Evolutionary conservation across 306 rosid species (phyloP).

Genomic region (Fragaria iinumae): DNA sequence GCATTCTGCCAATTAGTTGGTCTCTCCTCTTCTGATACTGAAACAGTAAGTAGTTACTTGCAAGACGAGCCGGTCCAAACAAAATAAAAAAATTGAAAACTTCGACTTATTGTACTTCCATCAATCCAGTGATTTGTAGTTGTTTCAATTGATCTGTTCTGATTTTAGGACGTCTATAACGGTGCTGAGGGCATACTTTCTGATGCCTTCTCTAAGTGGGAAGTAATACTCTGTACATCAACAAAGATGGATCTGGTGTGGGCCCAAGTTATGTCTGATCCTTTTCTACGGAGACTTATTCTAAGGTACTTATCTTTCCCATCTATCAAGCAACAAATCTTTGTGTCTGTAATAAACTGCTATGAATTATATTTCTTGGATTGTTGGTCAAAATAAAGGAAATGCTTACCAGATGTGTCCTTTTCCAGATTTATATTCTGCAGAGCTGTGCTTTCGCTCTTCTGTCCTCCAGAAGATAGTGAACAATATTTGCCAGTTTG

Average conservation of each 20-base stretch:
- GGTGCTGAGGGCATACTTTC: slow-evolving; percentile 80
- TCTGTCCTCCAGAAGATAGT: slow-evolving; percentile 56
- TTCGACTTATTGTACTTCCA: neutral
- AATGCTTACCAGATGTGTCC: slow-evolving; percentile 19
- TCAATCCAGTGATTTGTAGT: slow-evolving; percentile 15
- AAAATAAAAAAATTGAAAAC: neutral
- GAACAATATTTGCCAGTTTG: slow-evolving; percentile 70
- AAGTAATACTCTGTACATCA: slow-evolving; percentile 72
- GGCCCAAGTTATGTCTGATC: slow-evolving; percentile 88
- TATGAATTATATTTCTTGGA: slow-evolving; percentile 4
- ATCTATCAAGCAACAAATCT: neutral
- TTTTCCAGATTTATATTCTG: slow-evolving; percentile 90
- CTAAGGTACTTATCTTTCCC: slow-evolving; percentile 54
- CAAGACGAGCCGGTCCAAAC: neutral
- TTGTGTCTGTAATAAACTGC: neutral
- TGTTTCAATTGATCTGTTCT: slow-evolving; percentile 30
- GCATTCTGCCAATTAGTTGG: slow-evolving; percentile 93
- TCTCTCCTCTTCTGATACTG: slow-evolving; percentile 41
- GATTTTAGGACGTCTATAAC: slow-evolving; percentile 56
- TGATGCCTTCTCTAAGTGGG: slow-evolving; percentile 85
- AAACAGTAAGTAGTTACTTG: slow-evolving; percentile 65
- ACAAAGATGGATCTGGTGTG: slow-evolving; percentile 80
- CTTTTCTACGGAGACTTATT: slow-evolving; percentile 83
- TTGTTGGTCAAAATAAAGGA: slow-evolving; percentile 12
- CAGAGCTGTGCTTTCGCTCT: slow-evolving; percentile 64